phyloP scores from a whole-genome alignment of 2,329 filamentous ascomycete genomes.

The Beauveria scarabaeidicola region DNA sequence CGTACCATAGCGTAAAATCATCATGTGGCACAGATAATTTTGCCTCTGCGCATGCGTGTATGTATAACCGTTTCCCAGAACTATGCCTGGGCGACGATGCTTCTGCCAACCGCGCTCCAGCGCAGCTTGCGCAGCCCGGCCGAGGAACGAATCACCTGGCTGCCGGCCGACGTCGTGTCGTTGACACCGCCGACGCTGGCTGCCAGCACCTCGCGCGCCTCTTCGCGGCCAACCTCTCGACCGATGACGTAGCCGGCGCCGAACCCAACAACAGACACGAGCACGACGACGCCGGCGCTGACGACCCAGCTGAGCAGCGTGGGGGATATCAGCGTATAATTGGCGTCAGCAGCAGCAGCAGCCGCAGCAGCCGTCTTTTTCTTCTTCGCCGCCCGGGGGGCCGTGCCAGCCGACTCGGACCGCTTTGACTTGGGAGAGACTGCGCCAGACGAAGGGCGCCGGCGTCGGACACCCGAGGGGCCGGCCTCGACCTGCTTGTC shows the following conservation, averaged over 20 bases:
- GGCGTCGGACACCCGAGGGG: constrained; percentile 13
- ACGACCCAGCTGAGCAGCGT: constrained; percentile 58
- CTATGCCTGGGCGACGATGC: constrained; percentile 33
- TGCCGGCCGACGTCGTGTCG: constrained; percentile 40
- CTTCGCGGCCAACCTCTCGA: constrained; percentile 55
- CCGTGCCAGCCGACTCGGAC: constrained; percentile 30
- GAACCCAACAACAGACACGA: constrained; percentile 61
- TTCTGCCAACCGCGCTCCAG: constrained; percentile 45
- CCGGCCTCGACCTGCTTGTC: constrained; percentile 18
- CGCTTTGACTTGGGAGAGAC: constrained; percentile 42
- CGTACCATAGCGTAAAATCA: neutral
- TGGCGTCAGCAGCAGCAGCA: constrained; percentile 17
- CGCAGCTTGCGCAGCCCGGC: constrained; percentile 44
- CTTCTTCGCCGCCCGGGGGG: constrained; percentile 46
- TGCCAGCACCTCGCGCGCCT: constrained; percentile 33
- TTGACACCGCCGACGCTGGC: constrained; percentile 33
- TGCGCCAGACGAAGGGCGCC: constrained; percentile 19
- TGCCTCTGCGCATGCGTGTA: constrained; percentile 2
- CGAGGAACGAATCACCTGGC: constrained; percentile 44
- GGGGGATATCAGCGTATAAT: constrained; percentile 42
- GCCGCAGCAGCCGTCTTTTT: constrained; percentile 38
- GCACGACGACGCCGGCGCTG: constrained; percentile 57
- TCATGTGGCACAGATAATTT: constrained; percentile 2
- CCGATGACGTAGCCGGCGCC: constrained; percentile 62
- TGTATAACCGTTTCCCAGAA: neutral